Conservation (phyloP, 2,329 filamentous ascomycete genomes). For the Nigrospora sphaerica region DNA sequence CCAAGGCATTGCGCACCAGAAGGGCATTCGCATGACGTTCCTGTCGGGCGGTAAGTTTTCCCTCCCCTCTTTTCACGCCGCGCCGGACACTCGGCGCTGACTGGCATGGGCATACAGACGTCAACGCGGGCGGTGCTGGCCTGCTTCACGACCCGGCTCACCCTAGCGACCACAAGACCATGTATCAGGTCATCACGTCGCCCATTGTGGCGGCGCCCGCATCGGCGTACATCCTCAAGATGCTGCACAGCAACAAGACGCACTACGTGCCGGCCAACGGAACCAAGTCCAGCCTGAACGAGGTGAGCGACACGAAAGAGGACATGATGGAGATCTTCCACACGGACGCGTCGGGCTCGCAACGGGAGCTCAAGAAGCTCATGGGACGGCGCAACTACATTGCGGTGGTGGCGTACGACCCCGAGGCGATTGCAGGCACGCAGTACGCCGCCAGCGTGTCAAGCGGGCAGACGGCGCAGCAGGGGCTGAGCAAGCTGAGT, state of each 20-base stretch:
- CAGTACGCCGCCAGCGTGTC: slow-evolving; percentile 20
- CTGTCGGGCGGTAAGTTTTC: slow-evolving; percentile 66
- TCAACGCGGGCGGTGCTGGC: slow-evolving; percentile 86
- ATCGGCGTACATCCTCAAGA: slow-evolving; percentile 77
- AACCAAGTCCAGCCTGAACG: slow-evolving; percentile 58
- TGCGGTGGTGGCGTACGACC: slow-evolving; percentile 89
- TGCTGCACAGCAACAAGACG: slow-evolving; percentile 91
- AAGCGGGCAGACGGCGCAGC: slow-evolving; percentile 27
- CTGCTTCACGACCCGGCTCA: slow-evolving; percentile 90
- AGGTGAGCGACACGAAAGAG: slow-evolving; percentile 88
- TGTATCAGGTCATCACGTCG: slow-evolving; percentile 96
- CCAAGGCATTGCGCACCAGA: slow-evolving; percentile 91
- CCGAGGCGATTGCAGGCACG: slow-evolving; percentile 54
- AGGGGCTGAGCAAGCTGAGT: slow-evolving; percentile 61
- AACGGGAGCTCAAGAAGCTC: slow-evolving; percentile 78
- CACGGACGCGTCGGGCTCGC: slow-evolving; percentile 77
- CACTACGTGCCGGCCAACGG: slow-evolving; percentile 90
- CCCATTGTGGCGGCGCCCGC: slow-evolving; percentile 87
- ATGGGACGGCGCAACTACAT: slow-evolving; percentile 94
- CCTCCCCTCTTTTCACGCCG: not conserved
- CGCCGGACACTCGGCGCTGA: not conserved
- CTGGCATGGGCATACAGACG: slow-evolving; percentile 42
- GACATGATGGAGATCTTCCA: slow-evolving; percentile 99
- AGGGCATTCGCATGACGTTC: slow-evolving; percentile 94
- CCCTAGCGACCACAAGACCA: slow-evolving; percentile 92